A percentile compares a stretch with the other conserved stretches of the same genome.
These are phyloP conservation scores for Aspergillus pseudoglaucus DNA, from an alignment of 2,329 filamentous ascomycete genomes.

Conservation along the genomic window DNA sequence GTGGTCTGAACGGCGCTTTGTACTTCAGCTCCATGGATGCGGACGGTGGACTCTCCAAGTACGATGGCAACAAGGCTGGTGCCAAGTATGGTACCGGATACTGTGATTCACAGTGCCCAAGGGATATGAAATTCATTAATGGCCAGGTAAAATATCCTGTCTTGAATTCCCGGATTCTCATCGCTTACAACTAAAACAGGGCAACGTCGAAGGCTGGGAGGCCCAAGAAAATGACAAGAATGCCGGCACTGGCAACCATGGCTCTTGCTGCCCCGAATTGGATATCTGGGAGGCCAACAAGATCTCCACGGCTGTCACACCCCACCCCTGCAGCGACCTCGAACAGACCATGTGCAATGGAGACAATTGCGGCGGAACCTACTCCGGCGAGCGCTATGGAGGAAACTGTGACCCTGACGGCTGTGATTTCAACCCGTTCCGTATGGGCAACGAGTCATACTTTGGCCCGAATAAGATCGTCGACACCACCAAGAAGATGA, in stretches of 20 bases:
- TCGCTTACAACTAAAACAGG: constrained; percentile 22
- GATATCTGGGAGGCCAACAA: constrained; percentile 66
- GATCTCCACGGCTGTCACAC: constrained; percentile 57
- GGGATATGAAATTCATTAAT: constrained; percentile 41
- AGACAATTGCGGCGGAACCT: constrained; percentile 47
- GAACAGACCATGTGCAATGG: constrained; percentile 47
- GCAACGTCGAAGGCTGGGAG: constrained; percentile 49
- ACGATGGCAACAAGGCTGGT: constrained; percentile 49
- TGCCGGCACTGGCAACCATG: constrained; percentile 46
- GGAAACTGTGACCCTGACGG: constrained; percentile 62
- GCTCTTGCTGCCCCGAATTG: constrained; percentile 62
- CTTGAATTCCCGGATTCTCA: neutral
- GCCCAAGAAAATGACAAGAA: constrained; percentile 49
- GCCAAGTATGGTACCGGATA: constrained; percentile 58
- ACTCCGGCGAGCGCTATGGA: constrained; percentile 48
- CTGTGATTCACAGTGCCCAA: constrained; percentile 54
- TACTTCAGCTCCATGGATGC: constrained; percentile 57
- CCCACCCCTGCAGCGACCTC: constrained; percentile 53
- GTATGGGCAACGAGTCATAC: constrained; percentile 57
- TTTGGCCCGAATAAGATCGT: constrained; percentile 55
- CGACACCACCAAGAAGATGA: constrained; percentile 54
- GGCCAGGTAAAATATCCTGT: constrained; percentile 20
- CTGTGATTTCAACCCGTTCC: constrained; percentile 66
- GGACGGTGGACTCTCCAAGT: constrained; percentile 51
- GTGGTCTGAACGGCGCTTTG: constrained; percentile 64